Percentiles rank a stretch among this genome's conserved stretches.
Conservation (phyloP, 768 basidiomycete species). For the Dioszegia crocea region DNA sequence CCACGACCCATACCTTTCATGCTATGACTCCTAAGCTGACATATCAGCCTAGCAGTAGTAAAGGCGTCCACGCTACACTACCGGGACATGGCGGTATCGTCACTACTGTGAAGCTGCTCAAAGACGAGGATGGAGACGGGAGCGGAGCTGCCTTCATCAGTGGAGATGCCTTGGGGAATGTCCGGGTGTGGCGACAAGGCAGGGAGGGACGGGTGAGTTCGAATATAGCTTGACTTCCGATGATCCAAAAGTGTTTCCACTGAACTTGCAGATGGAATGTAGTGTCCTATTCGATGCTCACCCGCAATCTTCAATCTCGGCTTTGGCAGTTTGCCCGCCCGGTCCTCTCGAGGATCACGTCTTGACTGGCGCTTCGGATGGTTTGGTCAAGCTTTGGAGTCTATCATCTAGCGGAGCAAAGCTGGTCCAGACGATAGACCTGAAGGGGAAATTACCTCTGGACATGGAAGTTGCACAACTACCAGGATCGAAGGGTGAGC, state of each 20-base stretch:
- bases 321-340: slow-evolving; percentile 53
- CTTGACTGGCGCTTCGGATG: slow-evolving; percentile 79
- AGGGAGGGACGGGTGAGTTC: not conserved
- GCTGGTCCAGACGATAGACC: slow-evolving; percentile 58
- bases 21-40: no score
- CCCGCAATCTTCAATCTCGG: slow-evolving; percentile 60
- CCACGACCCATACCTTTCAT: no score
- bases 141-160: slow-evolving; percentile 54
- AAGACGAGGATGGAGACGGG: slow-evolving; percentile 34
- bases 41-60: slow-evolving; percentile 2
- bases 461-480: slow-evolving; percentile 63
- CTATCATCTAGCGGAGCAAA: slow-evolving; percentile 37
- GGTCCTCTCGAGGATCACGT: slow-evolving; percentile 50
- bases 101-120: slow-evolving; percentile 69
- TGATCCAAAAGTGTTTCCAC: no score
- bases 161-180: slow-evolving; percentile 69
- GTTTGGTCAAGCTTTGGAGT: slow-evolving; percentile 70
- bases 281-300: slow-evolving; percentile 60
- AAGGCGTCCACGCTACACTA: slow-evolving; percentile 56
- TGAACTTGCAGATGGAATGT: slow-evolving; percentile 23
- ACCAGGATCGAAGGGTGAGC: slow-evolving; percentile 64
- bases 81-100: slow-evolving; percentile 70
- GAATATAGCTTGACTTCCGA: no score
- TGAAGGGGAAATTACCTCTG: slow-evolving; percentile 71
- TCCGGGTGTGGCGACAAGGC: slow-evolving; percentile 60